Evolutionary conservation across 495 filamentous ascomycete genomes (phyloP).

Genomic region (Neurospora sp.): DNA sequence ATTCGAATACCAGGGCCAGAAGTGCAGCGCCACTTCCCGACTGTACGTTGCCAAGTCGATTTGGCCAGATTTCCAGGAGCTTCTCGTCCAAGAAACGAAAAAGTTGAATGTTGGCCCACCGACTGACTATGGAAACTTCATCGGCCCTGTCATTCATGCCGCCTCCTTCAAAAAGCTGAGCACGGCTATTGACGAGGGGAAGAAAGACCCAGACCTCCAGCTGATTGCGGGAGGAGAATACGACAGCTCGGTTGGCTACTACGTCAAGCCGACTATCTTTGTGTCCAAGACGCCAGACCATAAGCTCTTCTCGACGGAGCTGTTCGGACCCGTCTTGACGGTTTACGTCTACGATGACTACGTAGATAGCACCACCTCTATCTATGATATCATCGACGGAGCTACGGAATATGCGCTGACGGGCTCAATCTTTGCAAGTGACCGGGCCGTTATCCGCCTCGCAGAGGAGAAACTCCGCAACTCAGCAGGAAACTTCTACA

Average conservation of each 20-base stretch:
- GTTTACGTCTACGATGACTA: constrained; percentile 64
- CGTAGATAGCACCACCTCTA: constrained; percentile 44
- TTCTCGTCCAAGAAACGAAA: constrained; percentile 54
- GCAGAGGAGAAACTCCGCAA: constrained; percentile 69
- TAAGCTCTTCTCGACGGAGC: constrained; percentile 56
- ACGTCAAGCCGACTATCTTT: constrained; percentile 66
- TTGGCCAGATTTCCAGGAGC: constrained; percentile 53
- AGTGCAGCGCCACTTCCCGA: constrained; percentile 75
- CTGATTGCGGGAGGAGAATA: constrained; percentile 59
- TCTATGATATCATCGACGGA: constrained; percentile 47
- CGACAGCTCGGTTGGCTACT: constrained; percentile 59
- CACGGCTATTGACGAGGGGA: constrained; percentile 55
- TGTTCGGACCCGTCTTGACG: constrained; percentile 67
- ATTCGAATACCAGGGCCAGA: constrained; percentile 87
- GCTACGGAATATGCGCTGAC: constrained; percentile 72
- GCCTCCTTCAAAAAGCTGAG: constrained; percentile 62
- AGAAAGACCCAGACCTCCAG: constrained; percentile 52
- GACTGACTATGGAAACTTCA: constrained; percentile 56
- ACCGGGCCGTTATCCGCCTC: constrained; percentile 53
- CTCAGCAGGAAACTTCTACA: constrained; percentile 80
- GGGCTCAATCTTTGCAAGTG: constrained; percentile 66
- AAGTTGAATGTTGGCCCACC: constrained; percentile 60
- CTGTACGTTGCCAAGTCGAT: constrained; percentile 63
- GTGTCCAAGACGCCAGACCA: constrained; percentile 49
- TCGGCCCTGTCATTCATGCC: constrained; percentile 71